phyloP scores from a whole-genome alignment of 768 basidiomycete species.

The Nevesoporus exiguus region DNA sequence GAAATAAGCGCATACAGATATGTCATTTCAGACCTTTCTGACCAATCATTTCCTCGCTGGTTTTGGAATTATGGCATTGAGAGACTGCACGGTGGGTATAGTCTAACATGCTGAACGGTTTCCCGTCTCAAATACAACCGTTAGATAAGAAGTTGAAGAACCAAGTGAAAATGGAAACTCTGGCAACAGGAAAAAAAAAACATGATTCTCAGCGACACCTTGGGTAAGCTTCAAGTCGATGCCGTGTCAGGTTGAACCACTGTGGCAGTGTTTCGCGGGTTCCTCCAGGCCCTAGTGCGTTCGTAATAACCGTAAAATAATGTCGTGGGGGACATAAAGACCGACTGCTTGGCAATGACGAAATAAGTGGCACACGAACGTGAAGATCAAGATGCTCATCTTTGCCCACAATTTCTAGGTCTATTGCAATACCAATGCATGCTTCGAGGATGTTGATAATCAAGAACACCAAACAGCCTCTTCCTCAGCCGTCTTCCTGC shows the following conservation, averaged over 20 bases:
- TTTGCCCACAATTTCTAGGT: slow-evolving; percentile 4
- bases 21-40: neutral
- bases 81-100: neutral
- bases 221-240: neutral
- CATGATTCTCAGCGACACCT: neutral
- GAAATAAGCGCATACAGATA: neutral
- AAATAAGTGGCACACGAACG: neutral
- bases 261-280: neutral
- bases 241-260: neutral
- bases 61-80: neutral
- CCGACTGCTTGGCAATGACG: neutral
- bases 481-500: slow-evolving; percentile 40
- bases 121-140: no score
- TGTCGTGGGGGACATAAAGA: neutral
- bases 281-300: neutral
- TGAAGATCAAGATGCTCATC: neutral
- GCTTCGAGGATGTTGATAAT: neutral
- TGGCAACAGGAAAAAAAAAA: neutral
- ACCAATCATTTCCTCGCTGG: neutral
- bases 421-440: neutral
- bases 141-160: neutral
- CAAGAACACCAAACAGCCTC: slow-evolving; percentile 16
- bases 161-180: neutral
- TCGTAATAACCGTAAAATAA: neutral
- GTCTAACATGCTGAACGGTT: neutral